Evolutionary conservation across 192 early-diverging fungal species (phyloP), one percentile per base, ranked within the genome.

Genomic region (Podila verticillata): DNA sequence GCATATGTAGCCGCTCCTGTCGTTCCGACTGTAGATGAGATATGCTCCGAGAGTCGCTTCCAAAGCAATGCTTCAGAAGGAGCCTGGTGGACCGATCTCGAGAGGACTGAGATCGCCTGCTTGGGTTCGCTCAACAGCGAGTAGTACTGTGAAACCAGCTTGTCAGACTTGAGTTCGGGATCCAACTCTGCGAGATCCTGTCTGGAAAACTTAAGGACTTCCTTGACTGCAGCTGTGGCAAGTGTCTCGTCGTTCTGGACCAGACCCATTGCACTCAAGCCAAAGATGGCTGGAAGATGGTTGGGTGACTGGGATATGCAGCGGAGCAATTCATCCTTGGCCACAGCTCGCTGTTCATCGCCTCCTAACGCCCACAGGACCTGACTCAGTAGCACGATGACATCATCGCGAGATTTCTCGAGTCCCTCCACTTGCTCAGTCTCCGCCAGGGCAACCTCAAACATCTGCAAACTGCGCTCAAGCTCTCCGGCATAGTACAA

Each of bases 291-390:
- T 24, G 89, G 86, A 6, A 92, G 78, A 82, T 89, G 85, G 29
- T 82, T 71, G 3, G 87, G 84, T 22, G 85, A 84, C 24, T 89
- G 71, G 24, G 84, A 60, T 68, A 94, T 87, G 39, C 92, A 91
- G 57, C 82, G 63, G 60, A 97, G 84, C 60, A 98, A 82, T 68
- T 96, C 89, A 44, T 95, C 88, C 72, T 94, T 93, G 32, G 95
- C 95, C 36, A 96, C 82, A 7, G 75, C 84, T 19, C 91, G 80
- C 67, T 97, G 95, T 66, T 94, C 92, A 31, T 87, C 85, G 7
- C 89, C 90, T 34, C 94, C 95, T 34, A 98, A 81, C 2, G 95
- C 95, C 93, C 95, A 97, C 59, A 98, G 85, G 0, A 97, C 96
- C 81, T 96, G 93, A 59, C 91, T 91, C 65, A 98, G 73, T 57